Evolutionary conservation across 2,329 filamentous ascomycete genomes (phyloP), one percentile per base, ranked within the genome.

Genomic region (Aulographum hederae): DNA sequence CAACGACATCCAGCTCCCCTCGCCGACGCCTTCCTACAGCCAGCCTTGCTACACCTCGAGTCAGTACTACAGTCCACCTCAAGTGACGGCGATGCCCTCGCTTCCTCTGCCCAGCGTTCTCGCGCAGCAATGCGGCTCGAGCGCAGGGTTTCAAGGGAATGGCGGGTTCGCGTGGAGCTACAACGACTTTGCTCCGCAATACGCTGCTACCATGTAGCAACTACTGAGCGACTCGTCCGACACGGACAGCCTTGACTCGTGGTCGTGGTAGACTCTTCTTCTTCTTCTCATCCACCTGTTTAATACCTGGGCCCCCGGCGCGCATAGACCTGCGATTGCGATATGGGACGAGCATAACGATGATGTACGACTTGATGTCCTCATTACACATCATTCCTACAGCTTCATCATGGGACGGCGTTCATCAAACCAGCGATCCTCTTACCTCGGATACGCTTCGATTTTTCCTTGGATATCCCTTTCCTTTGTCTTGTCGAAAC

Each of bases 101-200:
- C 66, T 93, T 28, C 78, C 84, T 30, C 65, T 94, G 33, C 84
- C 85, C 27, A 93, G 81, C 59, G 79, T 85, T 69, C 63, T 93
- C 38, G 69, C 79, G 44, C 81, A 81, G 51, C 65, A 71, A 45
- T 95, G 86, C 56, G 81, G 82, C 45, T 71, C 84, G 36, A 76
- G 75, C 48, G 50, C 47, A 36, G 44, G 51, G 38, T 48, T 56
- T 42, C 63, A 74, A 38, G 76, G 73, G 37, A 84, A 78, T 60
- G 68, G 70, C 43, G 46, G 73, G 41, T 91, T 91, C 52, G 80
- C 78, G 44, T 93, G 82, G 80, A 81, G 78, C 44, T 82, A 78
- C 52, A 78, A 79, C 48, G 80, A 86, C 54, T 91, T 85, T 53
- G 68, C 80, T 43, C 57, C 68, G 45, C 65, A 67, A 41, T 74